Percentiles rank a stretch among this genome's conserved stretches.
Conservation (phyloP, 345 rosid species). For the Salix koriyanagi region DNA sequence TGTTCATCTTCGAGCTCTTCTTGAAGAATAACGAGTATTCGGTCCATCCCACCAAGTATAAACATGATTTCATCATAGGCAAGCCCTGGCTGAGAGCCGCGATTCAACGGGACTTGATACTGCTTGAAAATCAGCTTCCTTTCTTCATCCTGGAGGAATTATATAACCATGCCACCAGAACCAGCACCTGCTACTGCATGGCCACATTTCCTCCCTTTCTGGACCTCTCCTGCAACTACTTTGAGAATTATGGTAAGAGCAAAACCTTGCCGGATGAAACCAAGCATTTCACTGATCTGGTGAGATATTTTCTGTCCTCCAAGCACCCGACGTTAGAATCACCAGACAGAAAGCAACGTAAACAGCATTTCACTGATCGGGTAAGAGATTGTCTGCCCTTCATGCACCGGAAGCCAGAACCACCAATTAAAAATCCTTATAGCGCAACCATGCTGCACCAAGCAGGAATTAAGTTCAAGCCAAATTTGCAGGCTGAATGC, state of each 20-base stretch:
- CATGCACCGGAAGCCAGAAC: no score
- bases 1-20: slow-evolving; percentile 20
- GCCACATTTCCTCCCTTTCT: neutral
- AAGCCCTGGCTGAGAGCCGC: neutral
- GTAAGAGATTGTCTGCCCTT: no score
- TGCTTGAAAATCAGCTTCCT: slow-evolving; percentile 19
- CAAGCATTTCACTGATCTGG: slow-evolving; percentile 14
- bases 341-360: no score
- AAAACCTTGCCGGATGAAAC: neutral
- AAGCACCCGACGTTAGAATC: neutral
- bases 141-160: neutral
- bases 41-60: neutral
- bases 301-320: neutral
- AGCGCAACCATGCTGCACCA: slow-evolving; percentile 23
- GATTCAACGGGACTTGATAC: neutral
- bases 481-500: neutral
- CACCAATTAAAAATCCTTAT: neutral
- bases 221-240: neutral
- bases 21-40: neutral
- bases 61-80: neutral
- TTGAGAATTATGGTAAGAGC: neutral
- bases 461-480: slow-evolving; percentile 17
- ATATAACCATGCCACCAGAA: neutral
- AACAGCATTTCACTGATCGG: no score
- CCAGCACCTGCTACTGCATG: no score